Percentiles rank a stretch among this genome's conserved stretches.
These are phyloP conservation scores for Paraphoma chrysanthemicola DNA, from an alignment of 2,329 filamentous ascomycete species.

Conservation along the genomic window DNA sequence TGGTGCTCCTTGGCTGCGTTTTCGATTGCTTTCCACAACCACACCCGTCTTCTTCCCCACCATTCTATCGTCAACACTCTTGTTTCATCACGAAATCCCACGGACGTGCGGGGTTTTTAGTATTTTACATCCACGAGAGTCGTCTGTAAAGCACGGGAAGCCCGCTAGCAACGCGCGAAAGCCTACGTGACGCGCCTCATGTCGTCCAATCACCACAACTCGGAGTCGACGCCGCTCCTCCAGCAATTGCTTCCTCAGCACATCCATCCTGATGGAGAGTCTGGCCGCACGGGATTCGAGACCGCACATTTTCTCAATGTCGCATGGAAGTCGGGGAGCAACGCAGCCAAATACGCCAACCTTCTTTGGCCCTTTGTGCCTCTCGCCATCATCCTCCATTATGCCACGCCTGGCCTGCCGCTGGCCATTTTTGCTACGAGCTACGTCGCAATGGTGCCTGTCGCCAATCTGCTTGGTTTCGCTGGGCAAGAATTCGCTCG, in stretches of 20 bases:
- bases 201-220: conserved; percentile 23
- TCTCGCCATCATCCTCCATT: conserved; percentile 69
- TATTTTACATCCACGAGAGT: too few relatives aligned
- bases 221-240: conserved; percentile 41
- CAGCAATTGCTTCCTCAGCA: conserved; percentile 37
- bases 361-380: conserved; percentile 78
- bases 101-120: too few relatives aligned
- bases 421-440: conserved; percentile 71
- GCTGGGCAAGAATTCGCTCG: conserved; percentile 73
- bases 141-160: too few relatives aligned
- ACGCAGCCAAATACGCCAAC: conserved; percentile 70
- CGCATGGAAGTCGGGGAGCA: conserved; percentile 68
- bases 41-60: background rate
- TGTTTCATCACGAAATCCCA: too few relatives aligned
- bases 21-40: too few relatives aligned
- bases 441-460: conserved; percentile 78
- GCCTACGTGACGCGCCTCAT: conserved; percentile 1
- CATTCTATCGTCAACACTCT: background rate
- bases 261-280: conserved; percentile 66
- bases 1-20: background rate
- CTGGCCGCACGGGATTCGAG: conserved; percentile 70
- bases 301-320: conserved; percentile 68
- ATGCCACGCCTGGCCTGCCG: conserved; percentile 60
- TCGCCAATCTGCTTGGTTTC: conserved; percentile 77
- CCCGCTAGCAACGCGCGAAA: too few relatives aligned